Conservation (phyloP, 2,329 filamentous ascomycete genomes). For the Colletotrichum musicola region DNA sequence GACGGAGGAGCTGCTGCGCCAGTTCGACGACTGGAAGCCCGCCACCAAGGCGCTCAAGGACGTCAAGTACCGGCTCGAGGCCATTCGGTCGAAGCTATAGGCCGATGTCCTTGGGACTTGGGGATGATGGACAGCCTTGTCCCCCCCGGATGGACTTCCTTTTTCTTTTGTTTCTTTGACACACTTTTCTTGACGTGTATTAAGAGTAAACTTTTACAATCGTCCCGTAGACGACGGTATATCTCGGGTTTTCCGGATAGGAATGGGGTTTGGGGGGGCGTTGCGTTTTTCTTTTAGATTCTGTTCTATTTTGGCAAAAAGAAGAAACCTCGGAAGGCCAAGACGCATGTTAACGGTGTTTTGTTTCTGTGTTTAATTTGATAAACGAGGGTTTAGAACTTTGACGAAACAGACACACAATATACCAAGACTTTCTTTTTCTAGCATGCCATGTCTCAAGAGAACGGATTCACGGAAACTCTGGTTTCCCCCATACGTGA, state of each 20-base stretch:
- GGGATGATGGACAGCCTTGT: background rate
- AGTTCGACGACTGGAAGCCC: constrained; percentile 96
- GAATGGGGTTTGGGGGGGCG: background rate
- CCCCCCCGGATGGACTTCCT: background rate
- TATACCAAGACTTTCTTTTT: constrained; percentile 20
- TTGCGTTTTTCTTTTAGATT: no score
- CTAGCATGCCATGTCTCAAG: background rate
- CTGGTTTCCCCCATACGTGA: no score
- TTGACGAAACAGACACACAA: constrained; percentile 12
- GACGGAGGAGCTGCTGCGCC: constrained; percentile 80
- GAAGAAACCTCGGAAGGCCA: background rate
- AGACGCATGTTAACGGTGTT: constrained; percentile 28
- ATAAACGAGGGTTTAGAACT: background rate
- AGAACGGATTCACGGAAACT: no score
- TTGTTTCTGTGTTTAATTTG: no score
- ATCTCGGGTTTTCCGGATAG: no score
- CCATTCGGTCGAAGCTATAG: constrained; percentile 85
- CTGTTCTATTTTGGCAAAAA: no score
- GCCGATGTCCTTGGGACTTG: background rate
- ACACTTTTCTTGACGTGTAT: background rate
- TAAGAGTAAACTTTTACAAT: background rate
- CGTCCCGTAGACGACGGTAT: background rate
- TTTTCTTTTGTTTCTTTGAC: background rate
- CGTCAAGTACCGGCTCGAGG: constrained; percentile 94
- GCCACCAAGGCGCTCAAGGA: constrained; percentile 92